phyloP scores from a whole-genome alignment of 192 early-diverging fungal genomes.

The Backusella liffmaniae region DNA sequence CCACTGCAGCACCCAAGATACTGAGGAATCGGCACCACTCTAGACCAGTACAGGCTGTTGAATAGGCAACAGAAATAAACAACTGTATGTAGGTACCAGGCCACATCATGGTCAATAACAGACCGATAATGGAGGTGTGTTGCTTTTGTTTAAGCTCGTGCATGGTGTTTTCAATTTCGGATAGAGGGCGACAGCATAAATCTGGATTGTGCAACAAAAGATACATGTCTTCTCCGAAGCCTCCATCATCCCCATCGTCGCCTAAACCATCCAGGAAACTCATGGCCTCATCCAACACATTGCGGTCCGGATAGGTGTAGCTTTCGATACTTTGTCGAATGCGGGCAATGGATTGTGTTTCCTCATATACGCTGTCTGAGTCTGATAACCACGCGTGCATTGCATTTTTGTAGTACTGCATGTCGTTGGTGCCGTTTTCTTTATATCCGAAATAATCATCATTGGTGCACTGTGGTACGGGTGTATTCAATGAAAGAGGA shows the following conservation, averaged over 20 bases:
- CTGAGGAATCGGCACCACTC: constrained; percentile 32
- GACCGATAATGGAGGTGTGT: neutral
- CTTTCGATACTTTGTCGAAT: neutral
- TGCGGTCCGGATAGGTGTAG: neutral
- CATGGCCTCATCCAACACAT: constrained; percentile 19
- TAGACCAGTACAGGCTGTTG: constrained; percentile 5
- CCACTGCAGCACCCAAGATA: constrained; percentile 19
- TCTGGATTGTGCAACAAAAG: constrained; percentile 21
- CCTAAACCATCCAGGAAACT: constrained; percentile 10
- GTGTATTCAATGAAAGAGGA: neutral
- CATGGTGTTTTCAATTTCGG: constrained; percentile 12
- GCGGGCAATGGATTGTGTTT: neutral
- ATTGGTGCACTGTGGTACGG: neutral
- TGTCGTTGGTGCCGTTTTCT: neutral
- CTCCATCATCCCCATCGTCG: constrained; percentile 3
- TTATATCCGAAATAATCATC: neutral
- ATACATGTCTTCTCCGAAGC: constrained; percentile 10
- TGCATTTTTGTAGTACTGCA: constrained; percentile 5
- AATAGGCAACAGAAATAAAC: neutral
- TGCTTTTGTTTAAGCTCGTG: neutral
- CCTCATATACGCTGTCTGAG: neutral
- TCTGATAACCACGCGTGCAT: constrained; percentile 2
- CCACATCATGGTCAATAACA: neutral
- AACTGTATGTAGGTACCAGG: constrained; percentile 9
- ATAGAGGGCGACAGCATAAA: constrained; percentile 1